These are phyloP conservation scores for Aureobasidium pullulans DNA, from an alignment of 2,329 filamentous ascomycete genomes.

Conservation along the genomic window DNA sequence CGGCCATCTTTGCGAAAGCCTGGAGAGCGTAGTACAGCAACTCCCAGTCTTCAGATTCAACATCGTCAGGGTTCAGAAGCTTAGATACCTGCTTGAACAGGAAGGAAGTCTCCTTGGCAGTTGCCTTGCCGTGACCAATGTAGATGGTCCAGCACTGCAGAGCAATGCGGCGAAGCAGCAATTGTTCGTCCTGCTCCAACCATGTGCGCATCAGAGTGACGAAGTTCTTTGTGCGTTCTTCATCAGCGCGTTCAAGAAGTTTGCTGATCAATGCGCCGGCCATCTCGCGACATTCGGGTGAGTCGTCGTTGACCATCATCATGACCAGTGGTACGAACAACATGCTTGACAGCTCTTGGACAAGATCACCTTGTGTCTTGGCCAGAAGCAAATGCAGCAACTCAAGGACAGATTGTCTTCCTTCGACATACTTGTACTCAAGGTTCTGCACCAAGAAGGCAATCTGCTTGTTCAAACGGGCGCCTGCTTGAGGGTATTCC, in stretches of 20 bases:
- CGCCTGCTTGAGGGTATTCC: constrained; percentile 89
- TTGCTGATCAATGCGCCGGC: constrained; percentile 73
- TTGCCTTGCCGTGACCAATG: constrained; percentile 59
- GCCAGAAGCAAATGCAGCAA: constrained; percentile 76
- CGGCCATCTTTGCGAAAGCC: constrained; percentile 59
- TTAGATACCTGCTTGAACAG: constrained; percentile 46
- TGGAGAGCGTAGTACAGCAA: constrained; percentile 67
- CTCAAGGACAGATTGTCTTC: constrained; percentile 88
- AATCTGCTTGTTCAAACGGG: constrained; percentile 81
- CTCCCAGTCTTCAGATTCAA: constrained; percentile 57
- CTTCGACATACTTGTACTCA: constrained; percentile 81
- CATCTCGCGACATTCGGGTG: constrained; percentile 74
- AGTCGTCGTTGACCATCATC: constrained; percentile 81
- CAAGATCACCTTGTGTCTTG: constrained; percentile 74
- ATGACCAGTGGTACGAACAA: constrained; percentile 84
- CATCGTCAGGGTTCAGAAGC: constrained; percentile 42
- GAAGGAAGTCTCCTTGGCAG: constrained; percentile 60
- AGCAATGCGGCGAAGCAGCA: constrained; percentile 62
- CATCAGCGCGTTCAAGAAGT: constrained; percentile 70
- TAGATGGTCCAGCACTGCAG: constrained; percentile 78
- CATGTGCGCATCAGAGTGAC: constrained; percentile 61
- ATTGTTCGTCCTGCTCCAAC: constrained; percentile 67
- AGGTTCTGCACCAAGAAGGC: constrained; percentile 85
- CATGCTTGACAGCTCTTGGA: constrained; percentile 71
- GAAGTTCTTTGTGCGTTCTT: constrained; percentile 63